A percentile compares a stretch with the other conserved stretches of the same genome.
Evolutionary conservation across 2,329 filamentous ascomycete genomes (phyloP).

Genomic region (Tolypocladium album): DNA sequence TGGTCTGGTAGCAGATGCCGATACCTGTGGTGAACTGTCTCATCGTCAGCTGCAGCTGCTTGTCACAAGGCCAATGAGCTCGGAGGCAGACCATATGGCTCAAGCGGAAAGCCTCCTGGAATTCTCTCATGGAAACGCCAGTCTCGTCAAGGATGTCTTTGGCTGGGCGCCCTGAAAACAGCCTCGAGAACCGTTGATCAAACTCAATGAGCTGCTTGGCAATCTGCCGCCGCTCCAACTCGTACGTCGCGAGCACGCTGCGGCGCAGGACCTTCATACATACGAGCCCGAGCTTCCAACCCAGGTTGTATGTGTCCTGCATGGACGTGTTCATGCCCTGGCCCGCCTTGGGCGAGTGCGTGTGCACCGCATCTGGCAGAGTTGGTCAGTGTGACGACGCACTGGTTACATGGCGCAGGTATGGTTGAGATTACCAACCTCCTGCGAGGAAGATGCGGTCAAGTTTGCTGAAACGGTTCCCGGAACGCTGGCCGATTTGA

Average conservation of each 20-base stretch:
- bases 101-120: slow-evolving; percentile 50
- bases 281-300: slow-evolving; percentile 43
- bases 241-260: slow-evolving; percentile 37
- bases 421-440: slow-evolving; percentile 34
- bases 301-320: slow-evolving; percentile 49
- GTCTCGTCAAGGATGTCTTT: slow-evolving; percentile 34
- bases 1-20: slow-evolving; percentile 5
- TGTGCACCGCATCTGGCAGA: slow-evolving; percentile 39
- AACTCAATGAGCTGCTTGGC: slow-evolving; percentile 58
- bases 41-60: background rate
- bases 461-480: slow-evolving; percentile 41
- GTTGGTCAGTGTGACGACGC: slow-evolving; percentile 26
- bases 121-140: slow-evolving; percentile 49
- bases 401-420: background rate
- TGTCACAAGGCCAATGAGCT: background rate
- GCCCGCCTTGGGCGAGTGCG: slow-evolving; percentile 49
- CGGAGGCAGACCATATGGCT: slow-evolving; percentile 28
- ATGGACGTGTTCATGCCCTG: slow-evolving; percentile 66
- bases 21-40: slow-evolving; percentile 14
- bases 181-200: slow-evolving; percentile 44
- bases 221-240: slow-evolving; percentile 42
- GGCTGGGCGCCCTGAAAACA: slow-evolving; percentile 46
- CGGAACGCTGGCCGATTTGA: slow-evolving; percentile 57
- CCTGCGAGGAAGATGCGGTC: slow-evolving; percentile 59
- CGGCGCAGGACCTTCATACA: slow-evolving; percentile 30